Base-by-base conservation (phyloP, 331 rosid species). In the Pyracantha coccinea region DNA sequence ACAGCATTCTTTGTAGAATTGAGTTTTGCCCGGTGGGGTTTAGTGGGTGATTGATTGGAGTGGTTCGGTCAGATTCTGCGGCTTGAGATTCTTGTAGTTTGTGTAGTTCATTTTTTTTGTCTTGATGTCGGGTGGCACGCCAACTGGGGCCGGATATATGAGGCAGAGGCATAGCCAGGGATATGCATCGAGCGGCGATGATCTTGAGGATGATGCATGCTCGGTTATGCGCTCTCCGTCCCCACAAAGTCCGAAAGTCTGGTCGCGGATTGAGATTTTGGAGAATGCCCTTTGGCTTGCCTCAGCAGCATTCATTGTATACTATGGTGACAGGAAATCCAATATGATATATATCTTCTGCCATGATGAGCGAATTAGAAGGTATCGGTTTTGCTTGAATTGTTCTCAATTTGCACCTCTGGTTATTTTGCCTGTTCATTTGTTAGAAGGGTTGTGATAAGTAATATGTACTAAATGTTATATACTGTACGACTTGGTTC, bases 161-260 rank as follows among this genome's bases (percentile, higher is more conserved):
- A 86, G 99, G 80, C 97, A 94, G 87, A 90, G 99, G 82, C 99
- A 92, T 45, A 94, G 97, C 84, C 99, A 88, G 77, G 97, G 97
- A 4, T 94, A 92, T 86, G 97, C 86, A 5, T 90, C 96, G 20
- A 92, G 97, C 53, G 97, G 97, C 7, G 99, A 94, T 87, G 99
- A 94, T 81, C 81, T 94, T 66, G 99, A 94, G 75, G 99, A 94
- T 57, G 99, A 94, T 84, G 99, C 99, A 23, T 90, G 96, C 75
- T 94, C 99, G 0, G 86, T 92, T 91, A 72, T 76, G 13, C 89
- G 83, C 31, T 19, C 77, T 68, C 62, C 84, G 58, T 53, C 79
- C 19, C 81, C 86, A 63, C 75, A 83, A 2, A 77, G 57, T 85
- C 82, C 89, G 4, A 79, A 87, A 28, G 78, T 57, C 25, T 83